Base-by-base conservation (phyloP, 169 alveolate genomes). In the Plasmodium gonderi region DNA sequence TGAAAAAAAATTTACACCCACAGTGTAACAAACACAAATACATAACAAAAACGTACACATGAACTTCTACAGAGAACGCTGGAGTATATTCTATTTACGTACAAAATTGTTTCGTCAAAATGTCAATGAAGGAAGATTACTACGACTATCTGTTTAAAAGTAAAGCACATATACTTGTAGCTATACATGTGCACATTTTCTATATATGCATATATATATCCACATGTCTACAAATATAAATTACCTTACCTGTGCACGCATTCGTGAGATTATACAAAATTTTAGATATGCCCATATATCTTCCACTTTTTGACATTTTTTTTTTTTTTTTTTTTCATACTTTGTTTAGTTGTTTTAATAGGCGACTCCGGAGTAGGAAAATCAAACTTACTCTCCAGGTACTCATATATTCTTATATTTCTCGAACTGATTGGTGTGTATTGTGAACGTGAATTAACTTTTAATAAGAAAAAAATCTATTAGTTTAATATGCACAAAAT, bases 331-430 rank as follows among this genome's bases (percentile, higher is more conserved):
- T 72, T 51, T 74, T 20, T 47, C 42, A 12, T 29, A 17, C 12
- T n/a, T 68, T 45, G 23, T 51, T 33, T 69, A 89, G 93, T 97
- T 82, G 98, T 97, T 42, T 96, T 97, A 29, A 97, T 97, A 75
- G 99, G 99, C 29, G 99, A 98, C 93, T 97, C 99, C 9, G 99
- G 99, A 51, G 99, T 98, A 20, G 99, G 99, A 11, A 98, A 98
- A 95, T 97, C 99, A 44, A 98, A 98, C 92, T 90, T 98, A 77
- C 97, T 98, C 40, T 95, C 98, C 60, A 95, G 98, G 98, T 91
- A 72, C 33, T 42, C 68, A 42, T 33, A 23, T 47, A 36, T 33
- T n/a, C n/a, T n/a, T n/a, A n/a, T n/a, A n/a, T n/a, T n/a, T n/a
- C n/a, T n/a, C n/a, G n/a, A n/a, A n/a, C n/a, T n/a, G n/a, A n/a